Evolutionary conservation across 345 rosid species (phyloP), one percentile per base, ranked within the genome.

Genomic region (Citrus inodora): DNA sequence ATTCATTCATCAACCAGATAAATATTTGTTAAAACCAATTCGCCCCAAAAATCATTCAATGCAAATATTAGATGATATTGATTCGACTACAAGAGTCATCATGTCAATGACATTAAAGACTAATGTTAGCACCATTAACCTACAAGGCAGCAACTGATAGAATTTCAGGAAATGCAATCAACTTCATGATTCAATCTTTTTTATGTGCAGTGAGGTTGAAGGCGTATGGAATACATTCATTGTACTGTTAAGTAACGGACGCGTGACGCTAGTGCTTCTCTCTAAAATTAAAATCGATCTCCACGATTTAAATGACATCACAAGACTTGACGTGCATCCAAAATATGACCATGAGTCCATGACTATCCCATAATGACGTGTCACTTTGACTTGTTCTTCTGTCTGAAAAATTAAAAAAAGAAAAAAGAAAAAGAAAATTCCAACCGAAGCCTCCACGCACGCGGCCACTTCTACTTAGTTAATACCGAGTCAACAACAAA

Each of bases 381-480:
- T 77, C 82, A 60, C 81, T 80, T 86, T 84, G 86, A 84, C 88
- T 70, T 63, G 14, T 74, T 83, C 84, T 68, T 58, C 24, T 5
- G 14, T 40, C 67, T 46, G 5, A 46, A 46, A 11, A 46, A 11
- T 40, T 8, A 0, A 1, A 42, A 2, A 42, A 10, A 10, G 0
- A 10, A 42, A 42, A 37, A 7, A 1, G 0, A 10, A 42, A 11
- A 42, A 42, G 1, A 10, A 42, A 64, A 69, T n/a, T 60, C 71
- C 67, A 76, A 76, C 68, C 33, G 48, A 25, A 42, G 13, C 30
- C 10, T 68, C 58, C 60, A 67, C 37, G 28, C 70, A 16, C 58
- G 58, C 22, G 22, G 58, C 51, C 51, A 46, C 51, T 46, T 46
- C 4, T 35, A 35, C 37, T 46, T 46, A 3, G 13, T 13, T 3